These are phyloP conservation scores for Fraxinus floribunda DNA, from an alignment of 305 asterid genomes.

Conservation along the genomic window DNA sequence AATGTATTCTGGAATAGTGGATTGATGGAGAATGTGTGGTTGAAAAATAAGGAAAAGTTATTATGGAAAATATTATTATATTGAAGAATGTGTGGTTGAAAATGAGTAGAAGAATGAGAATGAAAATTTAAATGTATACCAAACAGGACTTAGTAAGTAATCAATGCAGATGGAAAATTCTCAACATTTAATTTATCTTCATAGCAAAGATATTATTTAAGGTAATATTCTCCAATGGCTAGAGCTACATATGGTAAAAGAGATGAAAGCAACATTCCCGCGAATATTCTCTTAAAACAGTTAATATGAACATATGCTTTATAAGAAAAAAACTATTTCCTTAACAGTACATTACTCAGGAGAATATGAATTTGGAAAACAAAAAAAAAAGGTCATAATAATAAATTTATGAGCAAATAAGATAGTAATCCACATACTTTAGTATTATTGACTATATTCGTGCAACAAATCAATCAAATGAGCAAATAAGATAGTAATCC, in stretches of 20 bases:
- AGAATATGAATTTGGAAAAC: constrained; percentile 2
- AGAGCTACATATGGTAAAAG: neutral
- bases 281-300: neutral
- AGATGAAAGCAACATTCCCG: neutral
- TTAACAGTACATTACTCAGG: neutral
- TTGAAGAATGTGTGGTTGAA: no score
- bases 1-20: no score
- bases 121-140: no score
- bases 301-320: neutral
- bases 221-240: neutral
- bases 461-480: no score
- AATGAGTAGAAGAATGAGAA: no score
- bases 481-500: no score
- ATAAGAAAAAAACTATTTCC: neutral
- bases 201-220: neutral
- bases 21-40: no score
- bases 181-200: neutral
- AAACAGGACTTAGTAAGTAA: neutral
- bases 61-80: no score
- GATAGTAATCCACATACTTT: neutral
- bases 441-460: neutral
- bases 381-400: neutral
- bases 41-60: no score
- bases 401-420: neutral
- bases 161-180: neutral